Evolutionary conservation across 805 yeast species (phyloP).

Genomic region (Nakazawaea populi): DNA sequence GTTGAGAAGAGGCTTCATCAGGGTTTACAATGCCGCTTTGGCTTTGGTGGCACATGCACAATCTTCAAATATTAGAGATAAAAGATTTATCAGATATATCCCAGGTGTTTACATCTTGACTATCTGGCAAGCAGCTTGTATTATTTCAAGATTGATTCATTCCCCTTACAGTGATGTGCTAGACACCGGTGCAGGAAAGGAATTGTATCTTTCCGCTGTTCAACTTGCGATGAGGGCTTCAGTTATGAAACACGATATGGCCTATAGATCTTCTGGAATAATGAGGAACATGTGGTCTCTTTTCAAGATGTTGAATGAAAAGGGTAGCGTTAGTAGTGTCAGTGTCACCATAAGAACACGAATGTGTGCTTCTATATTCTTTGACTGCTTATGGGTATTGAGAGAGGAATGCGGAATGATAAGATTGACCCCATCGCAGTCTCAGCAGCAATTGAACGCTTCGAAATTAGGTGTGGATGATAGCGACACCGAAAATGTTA

Average conservation of each 20-base stretch:
- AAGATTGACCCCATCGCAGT: constrained; percentile 37
- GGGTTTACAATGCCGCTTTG: constrained; percentile 75
- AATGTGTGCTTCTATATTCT: constrained; percentile 89
- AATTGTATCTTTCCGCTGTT: constrained; percentile 61
- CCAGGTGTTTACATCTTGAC: constrained; percentile 80
- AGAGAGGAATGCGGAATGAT: constrained; percentile 88
- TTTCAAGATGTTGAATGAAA: constrained; percentile 61
- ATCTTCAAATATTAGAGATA: constrained; percentile 51
- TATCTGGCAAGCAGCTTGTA: constrained; percentile 89
- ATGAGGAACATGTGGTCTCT: constrained; percentile 93
- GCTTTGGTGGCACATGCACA: constrained; percentile 64
- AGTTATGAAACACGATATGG: constrained; percentile 84
- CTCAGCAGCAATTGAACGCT: neutral
- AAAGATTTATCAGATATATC: constrained; percentile 62
- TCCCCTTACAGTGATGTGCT: constrained; percentile 63
- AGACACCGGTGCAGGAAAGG: constrained; percentile 68
- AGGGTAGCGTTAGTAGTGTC: constrained; percentile 29
- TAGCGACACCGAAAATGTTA: constrained; percentile 15
- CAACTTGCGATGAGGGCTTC: constrained; percentile 72
- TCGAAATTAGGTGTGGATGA: constrained; percentile 18
- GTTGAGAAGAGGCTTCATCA: constrained; percentile 65
- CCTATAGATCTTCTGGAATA: constrained; percentile 88
- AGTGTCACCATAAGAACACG: constrained; percentile 67
- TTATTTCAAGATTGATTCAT: constrained; percentile 72
- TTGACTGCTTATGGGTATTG: constrained; percentile 81